A percentile compares a stretch with the other conserved stretches of the same genome.
phyloP scores from a whole-genome alignment of 768 basidiomycete species.

The Sporobolomyces roseus region DNA sequence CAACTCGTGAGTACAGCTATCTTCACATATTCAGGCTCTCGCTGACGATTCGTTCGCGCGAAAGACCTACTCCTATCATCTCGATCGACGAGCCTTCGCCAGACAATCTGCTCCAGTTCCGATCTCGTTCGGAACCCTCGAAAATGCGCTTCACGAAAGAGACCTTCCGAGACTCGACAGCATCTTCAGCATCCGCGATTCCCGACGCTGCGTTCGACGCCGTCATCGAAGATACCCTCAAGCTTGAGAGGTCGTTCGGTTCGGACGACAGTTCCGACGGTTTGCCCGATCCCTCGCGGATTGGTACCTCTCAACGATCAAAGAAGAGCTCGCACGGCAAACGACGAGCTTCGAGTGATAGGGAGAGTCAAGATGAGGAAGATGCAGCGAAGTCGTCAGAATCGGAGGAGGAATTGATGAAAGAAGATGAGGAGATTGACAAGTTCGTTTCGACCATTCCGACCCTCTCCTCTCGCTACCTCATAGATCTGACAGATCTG shows the following conservation, averaged over 20 bases:
- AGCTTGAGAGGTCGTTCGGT: background rate
- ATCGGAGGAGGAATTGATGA: conserved; percentile 18
- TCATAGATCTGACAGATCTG: too few species aligned
- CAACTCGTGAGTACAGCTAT: background rate
- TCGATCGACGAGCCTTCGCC: conserved; percentile 3
- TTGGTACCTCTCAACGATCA: background rate
- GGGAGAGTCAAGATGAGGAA: background rate
- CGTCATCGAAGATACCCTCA: background rate
- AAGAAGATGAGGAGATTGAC: background rate
- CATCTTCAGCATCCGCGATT: background rate
- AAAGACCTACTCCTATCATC: background rate
- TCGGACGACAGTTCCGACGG: conserved; percentile 7
- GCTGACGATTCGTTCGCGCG: background rate
- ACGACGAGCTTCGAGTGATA: background rate
- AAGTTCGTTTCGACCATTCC: background rate
- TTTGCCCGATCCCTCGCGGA: background rate
- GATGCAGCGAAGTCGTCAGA: background rate
- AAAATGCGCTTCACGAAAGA: conserved; percentile 13
- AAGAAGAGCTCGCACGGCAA: background rate
- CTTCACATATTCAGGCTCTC: background rate
- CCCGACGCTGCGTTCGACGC: conserved; percentile 1
- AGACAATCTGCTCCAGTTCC: conserved; percentile 21
- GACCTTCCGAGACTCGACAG: conserved; percentile 16
- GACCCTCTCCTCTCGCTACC: background rate
- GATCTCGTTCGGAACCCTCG: background rate